Conservation (phyloP, 441 rosid species). For the Omphalea diandra region DNA sequence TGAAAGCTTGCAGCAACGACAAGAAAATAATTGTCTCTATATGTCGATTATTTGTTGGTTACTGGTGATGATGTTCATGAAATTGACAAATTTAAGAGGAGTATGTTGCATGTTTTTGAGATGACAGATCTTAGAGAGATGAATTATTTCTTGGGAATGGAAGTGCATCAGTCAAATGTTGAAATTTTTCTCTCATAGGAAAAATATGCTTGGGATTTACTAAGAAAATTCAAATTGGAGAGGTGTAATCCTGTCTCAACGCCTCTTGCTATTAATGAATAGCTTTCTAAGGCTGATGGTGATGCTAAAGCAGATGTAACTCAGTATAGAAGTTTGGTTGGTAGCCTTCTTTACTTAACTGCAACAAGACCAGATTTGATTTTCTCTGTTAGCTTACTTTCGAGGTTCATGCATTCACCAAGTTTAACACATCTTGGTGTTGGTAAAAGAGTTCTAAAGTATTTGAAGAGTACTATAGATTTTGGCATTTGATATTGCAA, state of each 20-base stretch:
- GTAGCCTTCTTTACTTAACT: too few species aligned
- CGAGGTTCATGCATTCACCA: too few species aligned
- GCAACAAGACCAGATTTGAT: not conserved
- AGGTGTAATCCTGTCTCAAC: not conserved
- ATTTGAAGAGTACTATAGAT: too few species aligned
- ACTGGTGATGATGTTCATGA: not conserved
- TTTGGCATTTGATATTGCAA: too few species aligned
- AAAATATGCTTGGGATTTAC: not conserved
- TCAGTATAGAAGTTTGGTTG: not conserved
- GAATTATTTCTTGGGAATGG: not conserved
- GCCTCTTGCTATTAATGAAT: not conserved
- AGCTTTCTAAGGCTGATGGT: not conserved
- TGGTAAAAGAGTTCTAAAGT: too few species aligned
- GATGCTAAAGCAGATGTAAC: not conserved
- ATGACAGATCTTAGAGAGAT: not conserved
- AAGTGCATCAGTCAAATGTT: not conserved
- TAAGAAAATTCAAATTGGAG: not conserved
- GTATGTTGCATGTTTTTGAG: too few species aligned
- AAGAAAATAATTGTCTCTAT: not conserved
- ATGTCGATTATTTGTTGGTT: not conserved
- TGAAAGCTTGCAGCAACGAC: not conserved
- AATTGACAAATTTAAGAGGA: not conserved
- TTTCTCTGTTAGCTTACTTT: not conserved
- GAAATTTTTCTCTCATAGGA: not conserved
- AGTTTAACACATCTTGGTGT: too few species aligned